Evolutionary conservation across 768 basidiomycete genomes (phyloP), one percentile per base, ranked within the genome.

Genomic region (Candolleomyces efflorescens): DNA sequence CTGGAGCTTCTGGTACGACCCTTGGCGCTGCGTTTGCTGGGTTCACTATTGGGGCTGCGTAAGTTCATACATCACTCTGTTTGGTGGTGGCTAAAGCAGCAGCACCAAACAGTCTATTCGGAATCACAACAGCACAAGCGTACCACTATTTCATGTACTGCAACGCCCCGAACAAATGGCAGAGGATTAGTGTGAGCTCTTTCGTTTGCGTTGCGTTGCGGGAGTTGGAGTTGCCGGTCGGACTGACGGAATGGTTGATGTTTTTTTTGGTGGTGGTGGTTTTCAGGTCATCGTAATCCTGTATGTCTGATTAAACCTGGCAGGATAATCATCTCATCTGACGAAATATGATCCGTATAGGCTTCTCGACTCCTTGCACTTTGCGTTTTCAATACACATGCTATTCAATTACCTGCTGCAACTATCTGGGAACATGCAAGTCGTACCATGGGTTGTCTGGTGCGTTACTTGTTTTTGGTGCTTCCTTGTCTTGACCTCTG

Each of bases 11-110:
- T 12, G 51, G 50, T 1, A 26, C 64, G 23, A 70, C 68, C 5
- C 50, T 72, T 17, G 65, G 64, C 1, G 66, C 65, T 5, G 71
- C 67, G 6, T 70, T 69, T 59, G 68, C 68, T 58, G 71, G 71
- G 22, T 72, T 65, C 59, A 60, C 67, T 26, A 62, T 65, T 36
- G 67, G 69, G 23, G 68, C 71, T 32, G 63, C 68, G 71, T 72
- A 50, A 53, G 69, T 67, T 5, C 41, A 41, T 17, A 24, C 26
- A 3, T 24, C 9, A 15, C 27, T n/a, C 43, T 20, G 18, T 36
- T 45, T 24, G 32, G 48, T 24, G 18, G 22, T 53, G 36, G 48
- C 27, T 26, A 18, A 45, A 5, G 18, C 48, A 22, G 9, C 10
- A 5, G 9, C 38, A 39, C 9, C n/a, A 10, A 20, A 5, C 55